Percentiles rank a stretch among this genome's conserved stretches.
phyloP scores from a whole-genome alignment of 345 rosid genomes.

The Melaleuca quinquenervia region DNA sequence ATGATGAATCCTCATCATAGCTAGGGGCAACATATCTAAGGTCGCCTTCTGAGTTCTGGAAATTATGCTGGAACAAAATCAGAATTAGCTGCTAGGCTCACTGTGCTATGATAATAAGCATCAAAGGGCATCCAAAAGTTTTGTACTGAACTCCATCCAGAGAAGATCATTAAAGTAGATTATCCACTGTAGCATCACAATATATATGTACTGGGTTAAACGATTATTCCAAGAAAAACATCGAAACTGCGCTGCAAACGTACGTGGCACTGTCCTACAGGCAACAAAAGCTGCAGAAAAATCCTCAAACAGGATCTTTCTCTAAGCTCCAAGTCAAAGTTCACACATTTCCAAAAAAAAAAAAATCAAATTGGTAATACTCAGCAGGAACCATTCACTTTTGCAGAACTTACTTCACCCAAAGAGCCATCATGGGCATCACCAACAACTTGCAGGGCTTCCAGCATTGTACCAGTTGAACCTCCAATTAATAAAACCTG shows the following conservation, averaged over 20 bases:
- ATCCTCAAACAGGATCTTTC: neutral
- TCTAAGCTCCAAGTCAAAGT: neutral
- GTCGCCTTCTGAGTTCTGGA: constrained; percentile 51
- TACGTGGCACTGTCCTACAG: neutral
- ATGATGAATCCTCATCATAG: constrained; percentile 32
- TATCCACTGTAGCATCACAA: neutral
- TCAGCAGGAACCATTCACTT: neutral
- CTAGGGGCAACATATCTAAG: constrained; percentile 51
- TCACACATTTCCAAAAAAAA: neutral
- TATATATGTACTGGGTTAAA: neutral
- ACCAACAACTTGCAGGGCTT: constrained; percentile 83
- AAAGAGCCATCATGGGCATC: constrained; percentile 54
- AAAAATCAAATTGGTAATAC: neutral
- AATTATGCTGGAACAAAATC: constrained; percentile 1
- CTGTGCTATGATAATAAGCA: neutral
- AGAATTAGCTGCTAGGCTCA: neutral
- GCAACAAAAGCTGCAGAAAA: neutral
- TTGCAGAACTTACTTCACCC: constrained; percentile 53
- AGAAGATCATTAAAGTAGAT: neutral
- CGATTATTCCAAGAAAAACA: neutral
- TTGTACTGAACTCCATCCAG: neutral
- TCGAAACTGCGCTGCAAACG: neutral
- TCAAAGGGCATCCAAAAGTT: neutral
- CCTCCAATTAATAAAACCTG: constrained; percentile 93
- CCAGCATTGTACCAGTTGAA: constrained; percentile 98